Conservation (phyloP, 2,329 filamentous ascomycete genomes). For the Colletotrichum lindemuthianum region DNA sequence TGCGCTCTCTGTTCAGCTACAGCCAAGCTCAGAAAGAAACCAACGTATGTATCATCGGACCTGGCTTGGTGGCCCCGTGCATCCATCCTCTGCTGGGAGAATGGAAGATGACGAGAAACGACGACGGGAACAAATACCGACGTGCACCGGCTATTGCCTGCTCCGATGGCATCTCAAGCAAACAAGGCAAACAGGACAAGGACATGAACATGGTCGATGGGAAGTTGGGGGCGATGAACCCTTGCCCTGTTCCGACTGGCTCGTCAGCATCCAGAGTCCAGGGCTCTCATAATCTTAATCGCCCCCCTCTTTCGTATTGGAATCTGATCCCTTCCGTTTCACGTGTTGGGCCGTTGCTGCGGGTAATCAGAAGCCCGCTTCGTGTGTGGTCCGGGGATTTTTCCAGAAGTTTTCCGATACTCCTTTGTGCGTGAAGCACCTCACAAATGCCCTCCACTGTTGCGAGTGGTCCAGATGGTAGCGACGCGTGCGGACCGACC, state of each 20-base stretch:
- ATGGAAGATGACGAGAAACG: too few relatives aligned
- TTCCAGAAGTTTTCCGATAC: neutral
- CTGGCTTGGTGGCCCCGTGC: too few relatives aligned
- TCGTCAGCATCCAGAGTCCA: neutral
- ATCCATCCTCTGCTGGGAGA: too few relatives aligned
- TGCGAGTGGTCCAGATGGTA: too few relatives aligned
- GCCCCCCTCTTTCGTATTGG: neutral
- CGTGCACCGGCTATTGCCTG: too few relatives aligned
- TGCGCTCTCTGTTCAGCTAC: too few relatives aligned
- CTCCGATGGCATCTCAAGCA: neutral
- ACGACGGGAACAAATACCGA: too few relatives aligned
- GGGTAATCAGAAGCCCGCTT: conserved; percentile 4
- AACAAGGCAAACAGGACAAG: neutral
- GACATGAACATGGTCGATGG: neutral
- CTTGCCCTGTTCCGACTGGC: conserved; percentile 13
- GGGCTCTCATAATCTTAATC: conserved; percentile 6
- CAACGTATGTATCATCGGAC: too few relatives aligned
- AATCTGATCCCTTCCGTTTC: conserved; percentile 17
- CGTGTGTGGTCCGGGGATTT: neutral
- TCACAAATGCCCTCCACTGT: too few relatives aligned
- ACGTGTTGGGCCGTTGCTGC: conserved; percentile 27
- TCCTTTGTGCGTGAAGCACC: neutral
- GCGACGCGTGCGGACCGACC: too few relatives aligned
- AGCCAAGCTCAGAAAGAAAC: too few relatives aligned
- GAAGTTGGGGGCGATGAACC: conserved; percentile 17